Conservation (phyloP, 768 basidiomycete species). For the Suillus lakei region DNA sequence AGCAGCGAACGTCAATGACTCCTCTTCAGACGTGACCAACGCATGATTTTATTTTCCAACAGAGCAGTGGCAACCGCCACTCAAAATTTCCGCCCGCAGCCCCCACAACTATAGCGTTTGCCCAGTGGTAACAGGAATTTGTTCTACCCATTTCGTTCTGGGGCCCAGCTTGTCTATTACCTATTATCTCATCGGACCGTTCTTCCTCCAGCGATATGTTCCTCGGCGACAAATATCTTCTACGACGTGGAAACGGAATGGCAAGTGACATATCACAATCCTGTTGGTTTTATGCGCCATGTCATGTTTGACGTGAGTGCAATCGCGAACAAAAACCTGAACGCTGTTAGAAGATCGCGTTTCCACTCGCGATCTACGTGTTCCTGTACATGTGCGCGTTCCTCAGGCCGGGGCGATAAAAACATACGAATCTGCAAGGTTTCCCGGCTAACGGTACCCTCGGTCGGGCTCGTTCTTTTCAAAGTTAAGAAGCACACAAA, state of each 20-base stretch:
- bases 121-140: neutral
- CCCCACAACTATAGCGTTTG: neutral
- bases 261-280: neutral
- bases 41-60: neutral
- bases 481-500: neutral
- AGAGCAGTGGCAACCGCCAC: neutral
- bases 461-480: neutral
- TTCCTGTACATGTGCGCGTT: neutral
- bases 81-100: neutral
- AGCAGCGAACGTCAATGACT: neutral
- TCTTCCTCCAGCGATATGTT: neutral
- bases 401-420: neutral
- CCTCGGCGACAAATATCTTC: neutral
- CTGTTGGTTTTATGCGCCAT: neutral
- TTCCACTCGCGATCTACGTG: no score
- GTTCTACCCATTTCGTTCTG: neutral
- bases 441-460: neutral
- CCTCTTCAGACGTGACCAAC: neutral
- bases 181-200: neutral
- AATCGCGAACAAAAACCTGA: neutral
- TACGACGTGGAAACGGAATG: neutral
- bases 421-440: no score
- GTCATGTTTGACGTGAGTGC: neutral
- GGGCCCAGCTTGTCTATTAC: neutral
- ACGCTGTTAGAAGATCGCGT: neutral